Conservation (phyloP, 805 yeast species). For the Yamadazyma nakazawae region DNA sequence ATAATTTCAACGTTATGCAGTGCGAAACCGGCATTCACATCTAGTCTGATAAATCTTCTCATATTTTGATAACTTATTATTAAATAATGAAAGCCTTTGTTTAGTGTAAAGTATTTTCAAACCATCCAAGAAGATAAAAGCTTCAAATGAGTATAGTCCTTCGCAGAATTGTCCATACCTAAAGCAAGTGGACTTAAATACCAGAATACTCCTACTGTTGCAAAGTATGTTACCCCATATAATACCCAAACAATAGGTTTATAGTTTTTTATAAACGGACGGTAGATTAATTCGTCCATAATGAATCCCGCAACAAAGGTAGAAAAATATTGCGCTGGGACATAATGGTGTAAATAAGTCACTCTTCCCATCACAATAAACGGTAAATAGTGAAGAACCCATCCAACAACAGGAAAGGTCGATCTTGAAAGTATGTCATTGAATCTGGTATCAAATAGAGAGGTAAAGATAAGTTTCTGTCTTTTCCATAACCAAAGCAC, state of each 20-base stretch:
- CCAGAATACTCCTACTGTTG: conserved; percentile 56
- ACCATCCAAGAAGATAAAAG: conserved; percentile 26
- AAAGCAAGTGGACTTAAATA: conserved; percentile 66
- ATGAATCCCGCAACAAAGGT: conserved; percentile 66
- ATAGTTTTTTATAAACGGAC: conserved; percentile 13
- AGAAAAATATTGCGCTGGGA: conserved; percentile 54
- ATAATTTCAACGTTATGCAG: conserved; percentile 1
- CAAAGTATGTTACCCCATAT: conserved; percentile 45
- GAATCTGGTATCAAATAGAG: conserved; percentile 26
- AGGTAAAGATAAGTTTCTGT: conserved; percentile 19
- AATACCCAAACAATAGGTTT: conserved; percentile 19
- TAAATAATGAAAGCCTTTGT: not conserved
- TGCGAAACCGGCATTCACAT: conserved; percentile 7
- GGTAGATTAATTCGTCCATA: conserved; percentile 40
- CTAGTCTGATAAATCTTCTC: not conserved
- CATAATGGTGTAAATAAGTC: conserved; percentile 43
- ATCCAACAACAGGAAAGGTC: conserved; percentile 35
- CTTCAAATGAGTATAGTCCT: conserved; percentile 28
- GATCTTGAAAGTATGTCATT: conserved; percentile 28
- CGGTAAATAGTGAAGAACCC: conserved; percentile 40
- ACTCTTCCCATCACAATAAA: conserved; percentile 43
- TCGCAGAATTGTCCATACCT: conserved; percentile 60
- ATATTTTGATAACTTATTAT: not conserved
- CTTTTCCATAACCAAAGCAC: conserved; percentile 30
- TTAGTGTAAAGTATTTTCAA: not conserved